Percentiles rank a stretch among this genome's conserved stretches.
Conservation (phyloP, 768 basidiomycete genomes). For the Pleurotus giganteus region DNA sequence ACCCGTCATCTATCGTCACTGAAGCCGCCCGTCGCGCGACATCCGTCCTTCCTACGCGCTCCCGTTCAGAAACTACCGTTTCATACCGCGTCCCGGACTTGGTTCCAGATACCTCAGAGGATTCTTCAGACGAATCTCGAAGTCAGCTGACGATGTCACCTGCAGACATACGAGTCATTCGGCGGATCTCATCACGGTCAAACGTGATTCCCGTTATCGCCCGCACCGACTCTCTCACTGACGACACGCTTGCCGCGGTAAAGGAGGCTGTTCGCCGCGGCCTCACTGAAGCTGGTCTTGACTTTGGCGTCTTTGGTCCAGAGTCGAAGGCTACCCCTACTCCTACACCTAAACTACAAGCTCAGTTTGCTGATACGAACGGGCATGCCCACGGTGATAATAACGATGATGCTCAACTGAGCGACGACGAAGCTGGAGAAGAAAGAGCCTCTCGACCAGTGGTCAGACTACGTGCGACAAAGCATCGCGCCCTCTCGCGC, state of each 20-base stretch:
- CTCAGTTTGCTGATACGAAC: conserved; percentile 30
- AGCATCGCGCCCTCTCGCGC: conserved; percentile 50
- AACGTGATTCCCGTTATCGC: conserved; percentile 85
- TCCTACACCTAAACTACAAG: conserved; percentile 31
- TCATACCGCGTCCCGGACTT: conserved; percentile 53
- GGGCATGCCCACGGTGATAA: conserved; percentile 26
- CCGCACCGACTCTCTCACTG: conserved; percentile 79
- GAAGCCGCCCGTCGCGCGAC: conserved; percentile 47
- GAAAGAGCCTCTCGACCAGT: conserved; percentile 69
- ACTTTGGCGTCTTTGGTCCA: conserved; percentile 74
- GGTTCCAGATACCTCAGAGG: conserved; percentile 51
- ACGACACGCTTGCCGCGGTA: conserved; percentile 66
- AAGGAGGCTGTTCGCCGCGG: conserved; percentile 72
- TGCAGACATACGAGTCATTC: conserved; percentile 76
- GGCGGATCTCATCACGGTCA: conserved; percentile 66
- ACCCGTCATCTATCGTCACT: conserved; percentile 69
- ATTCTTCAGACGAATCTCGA: conserved; percentile 48
- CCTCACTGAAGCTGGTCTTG: conserved; percentile 62
- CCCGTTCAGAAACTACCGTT: conserved; percentile 67
- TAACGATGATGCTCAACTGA: conserved; percentile 22
- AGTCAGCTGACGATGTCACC: conserved; percentile 66
- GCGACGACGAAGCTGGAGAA: conserved; percentile 39
- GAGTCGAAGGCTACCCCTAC: conserved; percentile 21
- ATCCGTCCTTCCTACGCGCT: conserved; percentile 42
- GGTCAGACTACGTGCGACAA: conserved; percentile 65